These are phyloP conservation scores for Apocynum venetum DNA, from an alignment of 257 asterid species.

Conservation along the genomic window DNA sequence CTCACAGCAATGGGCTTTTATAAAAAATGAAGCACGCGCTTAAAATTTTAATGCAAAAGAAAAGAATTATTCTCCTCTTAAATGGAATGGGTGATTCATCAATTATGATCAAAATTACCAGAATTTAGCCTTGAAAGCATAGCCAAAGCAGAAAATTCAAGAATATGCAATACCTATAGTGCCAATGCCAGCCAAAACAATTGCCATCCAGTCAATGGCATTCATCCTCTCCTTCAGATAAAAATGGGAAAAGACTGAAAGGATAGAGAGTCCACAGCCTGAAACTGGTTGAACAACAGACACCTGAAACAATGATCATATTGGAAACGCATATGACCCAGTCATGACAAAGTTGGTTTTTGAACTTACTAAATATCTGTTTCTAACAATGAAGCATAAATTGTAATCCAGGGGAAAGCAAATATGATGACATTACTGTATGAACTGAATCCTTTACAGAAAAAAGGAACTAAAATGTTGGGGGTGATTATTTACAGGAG, in stretches of 20 bases:
- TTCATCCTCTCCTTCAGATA: slow-evolving; percentile 96
- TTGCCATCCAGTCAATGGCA: slow-evolving; percentile 92
- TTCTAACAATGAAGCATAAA: not conserved
- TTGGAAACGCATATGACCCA: slow-evolving; percentile 2
- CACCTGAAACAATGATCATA: slow-evolving; percentile 44
- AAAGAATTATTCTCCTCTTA: not conserved
- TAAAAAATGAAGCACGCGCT: not conserved
- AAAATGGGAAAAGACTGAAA: slow-evolving; percentile 93
- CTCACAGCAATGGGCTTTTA: not conserved
- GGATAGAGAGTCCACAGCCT: slow-evolving; percentile 98
- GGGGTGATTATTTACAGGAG: slow-evolving; percentile 61
- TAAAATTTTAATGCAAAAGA: not conserved
- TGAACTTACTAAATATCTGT: not conserved
- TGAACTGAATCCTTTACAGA: not conserved
- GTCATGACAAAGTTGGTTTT: not conserved
- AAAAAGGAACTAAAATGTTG: not conserved
- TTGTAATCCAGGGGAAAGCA: not conserved
- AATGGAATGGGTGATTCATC: not conserved
- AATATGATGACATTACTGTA: not conserved
- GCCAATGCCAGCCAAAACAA: slow-evolving; percentile 87
- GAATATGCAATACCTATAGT: slow-evolving; percentile 83
- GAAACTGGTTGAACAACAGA: slow-evolving; percentile 98
- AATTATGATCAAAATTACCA: not conserved
- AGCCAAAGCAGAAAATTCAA: not conserved
- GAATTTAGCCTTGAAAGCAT: not conserved